Conservation (phyloP, 345 rosid genomes). For the Citrus trifoliata region DNA sequence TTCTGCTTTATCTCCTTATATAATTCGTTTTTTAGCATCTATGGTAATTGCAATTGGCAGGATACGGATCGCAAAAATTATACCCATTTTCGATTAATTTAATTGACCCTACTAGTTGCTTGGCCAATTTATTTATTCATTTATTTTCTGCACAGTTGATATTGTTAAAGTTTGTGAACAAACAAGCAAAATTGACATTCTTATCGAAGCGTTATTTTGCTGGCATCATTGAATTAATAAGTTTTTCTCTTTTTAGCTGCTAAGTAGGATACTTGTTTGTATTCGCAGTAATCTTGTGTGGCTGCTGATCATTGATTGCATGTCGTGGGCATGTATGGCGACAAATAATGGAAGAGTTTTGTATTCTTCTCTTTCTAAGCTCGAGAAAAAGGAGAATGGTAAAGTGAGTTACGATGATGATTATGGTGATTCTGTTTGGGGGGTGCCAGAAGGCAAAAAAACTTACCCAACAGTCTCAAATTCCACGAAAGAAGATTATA, state of each 20-base stretch:
- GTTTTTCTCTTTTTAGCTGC: neutral
- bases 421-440: conserved; percentile 31
- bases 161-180: neutral
- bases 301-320: conserved; percentile 8
- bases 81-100: neutral
- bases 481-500: conserved; percentile 30
- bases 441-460: conserved; percentile 27
- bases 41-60: neutral
- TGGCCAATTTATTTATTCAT: neutral
- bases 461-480: conserved; percentile 19
- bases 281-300: conserved; percentile 6
- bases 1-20: neutral
- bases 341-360: conserved; percentile 32
- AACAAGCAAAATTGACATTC: neutral
- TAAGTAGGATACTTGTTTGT: neutral
- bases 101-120: neutral
- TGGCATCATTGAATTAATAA: neutral
- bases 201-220: neutral
- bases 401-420: conserved; percentile 26
- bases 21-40: neutral
- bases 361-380: conserved; percentile 28
- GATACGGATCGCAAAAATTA: neutral
- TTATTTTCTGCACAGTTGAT: neutral
- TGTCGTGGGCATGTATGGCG: conserved; percentile 33
- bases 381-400: conserved; percentile 22